phyloP scores from a whole-genome alignment of 2,329 filamentous ascomycete species.

The Lasiodiplodia gonubiensis region DNA sequence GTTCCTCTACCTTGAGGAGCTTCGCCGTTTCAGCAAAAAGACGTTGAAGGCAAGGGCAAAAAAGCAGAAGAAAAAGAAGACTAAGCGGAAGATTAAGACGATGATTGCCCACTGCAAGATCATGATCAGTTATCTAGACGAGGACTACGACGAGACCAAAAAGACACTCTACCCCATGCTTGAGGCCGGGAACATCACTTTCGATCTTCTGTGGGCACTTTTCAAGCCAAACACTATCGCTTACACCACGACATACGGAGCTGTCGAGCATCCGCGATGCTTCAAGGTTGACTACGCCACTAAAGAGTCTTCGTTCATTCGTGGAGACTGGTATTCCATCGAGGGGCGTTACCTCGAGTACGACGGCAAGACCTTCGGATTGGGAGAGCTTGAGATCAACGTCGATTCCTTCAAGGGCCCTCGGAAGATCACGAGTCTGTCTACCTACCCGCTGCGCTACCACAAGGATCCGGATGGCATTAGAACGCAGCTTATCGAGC shows the following conservation, averaged over 20 bases:
- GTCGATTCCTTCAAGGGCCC: slow-evolving; percentile 79
- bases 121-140: slow-evolving; percentile 76
- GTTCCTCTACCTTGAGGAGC: slow-evolving; percentile 74
- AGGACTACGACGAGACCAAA: slow-evolving; percentile 79
- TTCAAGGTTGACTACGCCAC: slow-evolving; percentile 82
- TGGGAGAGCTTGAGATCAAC: slow-evolving; percentile 71
- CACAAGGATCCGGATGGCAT: slow-evolving; percentile 74
- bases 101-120: slow-evolving; percentile 73
- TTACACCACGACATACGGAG: slow-evolving; percentile 77
- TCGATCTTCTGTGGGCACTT: slow-evolving; percentile 85
- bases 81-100: slow-evolving; percentile 61
- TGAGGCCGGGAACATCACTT: slow-evolving; percentile 82
- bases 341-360: slow-evolving; percentile 84
- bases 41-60: slow-evolving; percentile 65
- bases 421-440: slow-evolving; percentile 78
- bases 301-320: slow-evolving; percentile 71
- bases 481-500: slow-evolving; percentile 71
- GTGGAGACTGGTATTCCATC: slow-evolving; percentile 76
- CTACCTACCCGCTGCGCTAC: slow-evolving; percentile 78
- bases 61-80: slow-evolving; percentile 67
- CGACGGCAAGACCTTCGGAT: slow-evolving; percentile 84
- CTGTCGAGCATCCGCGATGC: slow-evolving; percentile 74
- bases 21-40: slow-evolving; percentile 66
- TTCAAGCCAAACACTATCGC: slow-evolving; percentile 86
- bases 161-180: slow-evolving; percentile 82